Evolutionary conservation across 257 asterid species (phyloP).

Genomic region (Sherardia arvensis): DNA sequence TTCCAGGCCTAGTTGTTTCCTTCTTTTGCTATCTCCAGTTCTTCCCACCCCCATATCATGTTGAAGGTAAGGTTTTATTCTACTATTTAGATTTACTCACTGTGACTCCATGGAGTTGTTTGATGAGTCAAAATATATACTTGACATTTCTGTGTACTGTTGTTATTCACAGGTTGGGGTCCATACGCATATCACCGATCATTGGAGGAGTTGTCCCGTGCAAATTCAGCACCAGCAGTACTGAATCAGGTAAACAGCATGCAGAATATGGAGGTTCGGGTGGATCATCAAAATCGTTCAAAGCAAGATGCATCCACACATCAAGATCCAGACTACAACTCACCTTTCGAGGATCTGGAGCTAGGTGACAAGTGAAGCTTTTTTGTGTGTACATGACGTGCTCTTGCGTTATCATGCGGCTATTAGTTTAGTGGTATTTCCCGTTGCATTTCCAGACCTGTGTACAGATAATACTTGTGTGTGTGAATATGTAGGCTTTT

Average conservation of each 20-base stretch:
- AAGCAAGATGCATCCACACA: neutral
- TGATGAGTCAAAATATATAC: neutral
- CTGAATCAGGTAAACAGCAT: neutral
- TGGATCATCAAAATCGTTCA: neutral
- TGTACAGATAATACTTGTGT: neutral
- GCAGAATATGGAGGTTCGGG: neutral
- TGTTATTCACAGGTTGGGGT: slow-evolving; percentile 76
- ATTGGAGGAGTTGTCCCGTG: neutral
- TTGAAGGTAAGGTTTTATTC: slow-evolving; percentile 48
- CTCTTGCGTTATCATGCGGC: neutral
- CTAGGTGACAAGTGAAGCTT: neutral
- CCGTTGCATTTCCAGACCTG: neutral
- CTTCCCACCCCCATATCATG: slow-evolving; percentile 85
- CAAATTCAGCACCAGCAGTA: neutral
- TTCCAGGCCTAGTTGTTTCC: slow-evolving; percentile 72
- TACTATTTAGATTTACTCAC: neutral
- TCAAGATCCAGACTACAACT: neutral
- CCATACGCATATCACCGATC: slow-evolving; percentile 65
- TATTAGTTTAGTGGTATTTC: neutral
- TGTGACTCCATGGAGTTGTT: neutral
- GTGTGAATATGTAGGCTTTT: neutral
- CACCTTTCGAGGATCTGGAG: neutral
- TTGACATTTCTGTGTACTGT: neutral
- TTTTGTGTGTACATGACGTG: neutral
- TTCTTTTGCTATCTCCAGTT: slow-evolving; percentile 86